phyloP scores from a whole-genome alignment of 208 protist genomes.

The Porcisia hertigi region DNA sequence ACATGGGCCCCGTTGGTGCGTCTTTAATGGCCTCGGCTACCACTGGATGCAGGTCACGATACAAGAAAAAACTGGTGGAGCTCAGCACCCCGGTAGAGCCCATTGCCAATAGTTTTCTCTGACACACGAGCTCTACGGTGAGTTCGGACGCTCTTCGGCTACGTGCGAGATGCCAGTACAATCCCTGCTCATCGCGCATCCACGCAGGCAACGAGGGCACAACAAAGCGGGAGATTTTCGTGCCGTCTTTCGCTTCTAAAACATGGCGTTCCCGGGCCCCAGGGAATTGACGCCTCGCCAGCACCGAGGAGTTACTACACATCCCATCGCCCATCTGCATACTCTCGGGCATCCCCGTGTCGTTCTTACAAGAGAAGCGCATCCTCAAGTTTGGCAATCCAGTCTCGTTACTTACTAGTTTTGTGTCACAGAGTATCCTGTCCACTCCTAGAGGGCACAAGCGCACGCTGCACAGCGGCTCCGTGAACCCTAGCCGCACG shows the following conservation, averaged over 20 bases:
- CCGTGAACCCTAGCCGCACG: not conserved
- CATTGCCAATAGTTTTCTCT: not conserved
- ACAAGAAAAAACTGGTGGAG: not conserved
- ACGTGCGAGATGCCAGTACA: conserved; percentile 11
- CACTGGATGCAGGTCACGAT: conserved; percentile 7
- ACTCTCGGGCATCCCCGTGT: not conserved
- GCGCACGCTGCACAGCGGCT: not conserved
- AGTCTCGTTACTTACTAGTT: too few relatives aligned
- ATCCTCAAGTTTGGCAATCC: not conserved
- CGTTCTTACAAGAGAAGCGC: not conserved
- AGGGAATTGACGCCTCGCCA: not conserved
- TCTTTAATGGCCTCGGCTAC: conserved; percentile 15
- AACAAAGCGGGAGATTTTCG: not conserved
- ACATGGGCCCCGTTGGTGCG: conserved; percentile 13
- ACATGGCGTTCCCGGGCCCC: not conserved
- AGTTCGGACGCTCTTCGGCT: not conserved
- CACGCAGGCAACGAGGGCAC: conserved; percentile 11
- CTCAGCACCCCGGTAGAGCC: conserved; percentile 11
- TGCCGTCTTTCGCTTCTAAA: not conserved
- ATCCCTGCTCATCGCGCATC: conserved; percentile 7
- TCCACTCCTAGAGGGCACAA: conserved; percentile 8
- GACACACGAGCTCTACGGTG: not conserved
- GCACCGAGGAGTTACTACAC: not conserved
- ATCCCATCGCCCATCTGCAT: not conserved
- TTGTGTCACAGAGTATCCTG: not conserved